Evolutionary conservation across 2,329 filamentous ascomycete genomes (phyloP).

Genomic region (Neodidymelliopsis sp.): DNA sequence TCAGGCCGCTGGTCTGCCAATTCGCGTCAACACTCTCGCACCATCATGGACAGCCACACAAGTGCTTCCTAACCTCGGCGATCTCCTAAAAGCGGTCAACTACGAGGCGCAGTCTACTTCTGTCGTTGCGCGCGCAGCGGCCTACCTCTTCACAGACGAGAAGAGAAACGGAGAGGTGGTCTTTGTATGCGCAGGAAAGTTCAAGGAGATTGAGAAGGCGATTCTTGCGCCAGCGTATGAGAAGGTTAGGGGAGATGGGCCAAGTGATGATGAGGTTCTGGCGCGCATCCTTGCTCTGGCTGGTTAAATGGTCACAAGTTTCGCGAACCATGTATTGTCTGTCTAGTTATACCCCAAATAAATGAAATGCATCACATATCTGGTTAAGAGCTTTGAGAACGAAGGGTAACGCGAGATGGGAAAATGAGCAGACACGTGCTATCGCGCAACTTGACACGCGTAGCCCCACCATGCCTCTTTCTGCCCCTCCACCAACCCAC

Average conservation of each 20-base stretch:
- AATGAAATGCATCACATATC: no score
- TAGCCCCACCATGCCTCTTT: not conserved
- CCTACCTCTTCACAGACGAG: slow-evolving; percentile 59
- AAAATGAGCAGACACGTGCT: no score
- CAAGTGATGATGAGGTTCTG: slow-evolving; percentile 31
- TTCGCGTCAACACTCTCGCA: slow-evolving; percentile 64
- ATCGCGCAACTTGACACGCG: slow-evolving; percentile 1
- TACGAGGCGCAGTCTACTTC: slow-evolving; percentile 53
- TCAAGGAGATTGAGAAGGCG: slow-evolving; percentile 62
- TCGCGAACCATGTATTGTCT: no score
- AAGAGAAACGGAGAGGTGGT: slow-evolving; percentile 61
- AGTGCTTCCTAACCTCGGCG: slow-evolving; percentile 56
- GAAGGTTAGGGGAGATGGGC: slow-evolving; percentile 25
- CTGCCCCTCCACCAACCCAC: not conserved
- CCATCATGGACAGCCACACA: slow-evolving; percentile 64
- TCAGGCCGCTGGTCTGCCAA: slow-evolving; percentile 49
- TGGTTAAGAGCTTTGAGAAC: no score
- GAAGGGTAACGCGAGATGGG: no score
- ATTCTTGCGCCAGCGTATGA: slow-evolving; percentile 30
- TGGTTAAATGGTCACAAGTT: not conserved
- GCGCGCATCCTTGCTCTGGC: slow-evolving; percentile 26
- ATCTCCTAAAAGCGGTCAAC: slow-evolving; percentile 48
- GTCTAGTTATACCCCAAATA: no score
- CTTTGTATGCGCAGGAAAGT: slow-evolving; percentile 59
- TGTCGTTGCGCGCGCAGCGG: slow-evolving; percentile 59